Base-by-base conservation (phyloP, 2,329 filamentous ascomycete species). In the Juglanconis oblonga region DNA sequence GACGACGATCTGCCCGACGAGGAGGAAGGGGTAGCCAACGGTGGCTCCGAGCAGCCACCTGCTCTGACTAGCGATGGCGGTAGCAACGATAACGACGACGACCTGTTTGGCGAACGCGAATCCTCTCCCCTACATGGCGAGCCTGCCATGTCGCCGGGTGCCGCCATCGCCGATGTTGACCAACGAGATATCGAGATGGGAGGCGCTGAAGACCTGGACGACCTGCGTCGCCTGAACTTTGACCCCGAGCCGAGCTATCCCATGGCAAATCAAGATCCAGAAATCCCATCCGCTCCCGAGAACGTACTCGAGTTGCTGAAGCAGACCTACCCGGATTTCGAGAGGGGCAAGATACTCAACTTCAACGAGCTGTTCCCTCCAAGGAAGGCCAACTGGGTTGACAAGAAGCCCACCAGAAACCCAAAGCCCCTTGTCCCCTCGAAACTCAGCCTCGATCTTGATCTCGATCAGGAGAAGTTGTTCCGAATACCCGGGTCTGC, bases 1-100 rank as follows among this genome's bases (percentile, higher is more conserved):
- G 89, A 89, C 65, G 94, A 98, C 71, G 92, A 96, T 70, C 93
- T 97, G 64, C 81, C 97, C 7, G 89, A 92, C 10, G 91, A 95
- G 6, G 91, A 95, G 64, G 87, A 91, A 62, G 74, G 73, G 10
- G 73, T 71, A 5, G 73, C 31, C 32, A 56, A 55, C 49, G 62
- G 71, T 55, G 69, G 71, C 14, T 80, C 77, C 13, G 71, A 76
- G 51, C 80, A 85, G 58, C 70, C 80, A n/a, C 82, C 82, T 0
- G 80, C 77, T 10, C 69, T 85, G 33, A 84, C 81, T 1, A 85
- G 88, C 64, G 85, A 88, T 67, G 81, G 81, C 49, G 83, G 81
- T 52, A 83, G 81, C 3, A 86, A 81, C 62, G 59, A 62, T 49
- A 79, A 86, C 67, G 83, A 85, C 62, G 79, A 79, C 38, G 88